Evolutionary conservation across 176 grass and related monocot genomes (phyloP).

Genomic region (Olyra latifolia): DNA sequence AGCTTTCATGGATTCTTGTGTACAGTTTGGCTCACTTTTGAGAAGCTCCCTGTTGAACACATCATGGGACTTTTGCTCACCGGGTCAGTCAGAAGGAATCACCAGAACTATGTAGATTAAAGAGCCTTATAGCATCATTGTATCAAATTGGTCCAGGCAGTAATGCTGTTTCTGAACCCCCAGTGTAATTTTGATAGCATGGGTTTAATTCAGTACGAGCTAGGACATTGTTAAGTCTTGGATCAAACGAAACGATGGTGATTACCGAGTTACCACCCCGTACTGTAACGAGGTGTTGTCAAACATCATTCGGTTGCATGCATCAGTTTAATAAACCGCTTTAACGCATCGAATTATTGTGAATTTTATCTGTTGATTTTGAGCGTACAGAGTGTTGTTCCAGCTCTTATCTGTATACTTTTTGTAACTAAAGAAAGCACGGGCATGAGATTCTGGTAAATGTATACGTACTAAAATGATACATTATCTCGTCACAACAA

Average conservation of each 20-base stretch:
- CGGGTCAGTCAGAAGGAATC: not conserved
- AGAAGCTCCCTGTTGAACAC: constrained; percentile 35
- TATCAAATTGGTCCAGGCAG: constrained; percentile 25
- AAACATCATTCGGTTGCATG: not conserved
- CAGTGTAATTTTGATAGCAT: constrained; percentile 36
- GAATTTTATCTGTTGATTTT: not conserved
- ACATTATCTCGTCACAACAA: constrained; percentile 9
- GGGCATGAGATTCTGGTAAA: not conserved
- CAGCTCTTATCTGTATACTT: not conserved
- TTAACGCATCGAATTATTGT: not conserved
- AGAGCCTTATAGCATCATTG: constrained; percentile 26
- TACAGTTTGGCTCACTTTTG: constrained; percentile 96
- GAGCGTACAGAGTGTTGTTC: not conserved
- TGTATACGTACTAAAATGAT: not conserved
- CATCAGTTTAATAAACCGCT: not conserved
- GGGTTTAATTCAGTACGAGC: constrained; percentile 25
- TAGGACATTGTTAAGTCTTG: constrained; percentile 11
- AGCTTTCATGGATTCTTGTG: constrained; percentile 87
- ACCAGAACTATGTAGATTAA: constrained; percentile 33
- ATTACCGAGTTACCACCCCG: not conserved
- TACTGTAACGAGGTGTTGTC: not conserved
- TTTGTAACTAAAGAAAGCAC: not conserved
- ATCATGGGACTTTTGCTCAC: not conserved
- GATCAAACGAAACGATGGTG: not conserved
- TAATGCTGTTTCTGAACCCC: constrained; percentile 28